Base-by-base conservation (phyloP, 306 rosid genomes). In the Citrullus amarus region DNA sequence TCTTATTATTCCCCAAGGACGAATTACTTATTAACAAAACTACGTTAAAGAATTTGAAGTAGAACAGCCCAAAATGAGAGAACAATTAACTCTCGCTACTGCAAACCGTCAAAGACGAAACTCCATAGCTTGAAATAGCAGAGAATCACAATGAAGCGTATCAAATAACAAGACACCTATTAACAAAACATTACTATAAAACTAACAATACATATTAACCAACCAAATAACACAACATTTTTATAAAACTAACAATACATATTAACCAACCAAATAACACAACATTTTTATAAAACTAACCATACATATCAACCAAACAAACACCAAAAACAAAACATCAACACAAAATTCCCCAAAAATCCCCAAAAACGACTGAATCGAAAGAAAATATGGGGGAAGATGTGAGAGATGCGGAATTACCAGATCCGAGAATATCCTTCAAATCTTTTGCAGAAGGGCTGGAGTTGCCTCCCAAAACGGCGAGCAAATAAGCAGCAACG, bases 391-490 rank as follows among this genome's bases (percentile, higher is more conserved):
- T 16, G 15, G 0, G 30, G 43, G 4, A 18, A 16, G 17, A 22
- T 18, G 60, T 36, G 68, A 8, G 16, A 30, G 28, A 39, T 13
- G 20, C 34, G 10, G 9, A 13, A 5, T 22, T 82, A 86, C 89
- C 87, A 9, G 89, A 78, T 61, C 77, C 77, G 34, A 84, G 87
- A 78, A 86, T 86, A 69, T 41, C 25, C 81, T 82, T 86, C 81
- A 86, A 1, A 39, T 86, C 87, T 10, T 73, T 72, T 13, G 89
- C 83, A 0, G 87, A 80, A 14, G 89, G 89, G 83, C 50, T 1
- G 74, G 86, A 6, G 54, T 82, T 86, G 62, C 89, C 89, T 60
- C 89, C 89, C 87, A 86, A 82, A 0, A 86, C 70, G 51, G 89
- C 89, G 25, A 86, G 70, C 83, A 86, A 75, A 54, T 82, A 84